Base-by-base conservation (phyloP, 1,284 basidiomycete genomes). In the Trichosporon sp. region DNA sequence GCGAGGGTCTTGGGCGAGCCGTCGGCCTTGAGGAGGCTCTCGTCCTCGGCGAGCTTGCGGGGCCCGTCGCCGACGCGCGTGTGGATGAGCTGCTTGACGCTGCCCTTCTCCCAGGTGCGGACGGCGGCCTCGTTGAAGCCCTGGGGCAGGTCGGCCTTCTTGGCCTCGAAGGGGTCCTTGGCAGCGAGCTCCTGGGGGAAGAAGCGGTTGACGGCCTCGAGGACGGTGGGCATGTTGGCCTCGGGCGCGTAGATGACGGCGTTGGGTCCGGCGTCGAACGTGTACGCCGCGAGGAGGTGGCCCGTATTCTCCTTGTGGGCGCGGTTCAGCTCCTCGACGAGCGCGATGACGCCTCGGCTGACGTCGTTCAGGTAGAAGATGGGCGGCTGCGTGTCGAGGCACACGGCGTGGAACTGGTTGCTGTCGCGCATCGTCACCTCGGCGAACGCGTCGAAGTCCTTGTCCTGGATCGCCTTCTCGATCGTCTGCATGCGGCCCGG, bases 301-400 rank as follows among this genome's bases (percentile, higher is more conserved):
- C 88, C 86, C 0, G 89, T 89, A 9, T 84, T 83, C 60, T 84
- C 88, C 60, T 90, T 81, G 2, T 89, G 87, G 42, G 92, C 86
- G n/a, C 95, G 88, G 85, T 99, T 99, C 85, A 95, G 90, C 84
- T 98, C 97, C 69, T 93, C 91, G 72, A 99, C 87, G 75, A 96
- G 83, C 5, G 89, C 86, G 77, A 97, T 92, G 84, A 98, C 92
- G 31, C 91, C 84, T 32, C 91, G 88, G 73, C 90, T 92, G 75
- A 95, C 92, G 83, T 99, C 96, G 86, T 98, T 99, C 89, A 99
- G 91, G 87, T 99, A 99, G 83, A 99, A 98, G 84, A 99, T 99
- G 62, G 96, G 97, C 1, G 96, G 97, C 62, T 91, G 88, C 0
- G 96, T 99, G 85, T 99, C 97, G 75, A 99, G 90, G 71, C 92